A percentile compares a stretch with the other conserved stretches of the same genome.
Evolutionary conservation across 495 filamentous ascomycete species (phyloP).

Genomic region (Tuber melanosporum): DNA sequence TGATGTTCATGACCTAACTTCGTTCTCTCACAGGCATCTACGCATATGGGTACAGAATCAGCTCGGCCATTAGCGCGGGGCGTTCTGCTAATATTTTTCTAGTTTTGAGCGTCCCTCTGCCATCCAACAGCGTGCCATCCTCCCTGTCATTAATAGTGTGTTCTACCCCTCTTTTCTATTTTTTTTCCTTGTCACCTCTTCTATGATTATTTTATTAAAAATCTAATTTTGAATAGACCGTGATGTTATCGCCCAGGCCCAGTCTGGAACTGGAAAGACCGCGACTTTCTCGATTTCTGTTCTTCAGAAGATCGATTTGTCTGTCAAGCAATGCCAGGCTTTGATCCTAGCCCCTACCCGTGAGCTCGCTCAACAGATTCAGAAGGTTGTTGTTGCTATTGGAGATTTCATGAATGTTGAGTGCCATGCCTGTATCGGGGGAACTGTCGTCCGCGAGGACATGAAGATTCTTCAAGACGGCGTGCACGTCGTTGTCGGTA

Average conservation of each 20-base stretch:
- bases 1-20: conserved; percentile 7
- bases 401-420: conserved; percentile 99
- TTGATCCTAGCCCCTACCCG: conserved; percentile 94
- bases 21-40: conserved; percentile 66
- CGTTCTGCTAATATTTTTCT: conserved; percentile 20
- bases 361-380: conserved; percentile 96
- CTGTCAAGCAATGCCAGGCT: conserved; percentile 88
- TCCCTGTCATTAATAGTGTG: conserved; percentile 99
- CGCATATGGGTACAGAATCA: conserved; percentile 63
- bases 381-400: conserved; percentile 95
- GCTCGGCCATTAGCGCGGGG: neutral
- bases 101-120: conserved; percentile 95
- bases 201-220: neutral
- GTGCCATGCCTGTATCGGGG: conserved; percentile 98
- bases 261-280: conserved; percentile 98
- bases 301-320: conserved; percentile 93
- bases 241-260: conserved; percentile 98
- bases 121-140: conserved; percentile 98
- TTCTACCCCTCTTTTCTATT: conserved; percentile 30
- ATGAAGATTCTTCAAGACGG: conserved; percentile 94
- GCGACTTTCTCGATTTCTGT: conserved; percentile 98
- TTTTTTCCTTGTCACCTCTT: conserved; percentile 16
- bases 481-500: conserved; percentile 93
- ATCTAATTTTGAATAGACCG: conserved; percentile 55
- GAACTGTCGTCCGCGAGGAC: conserved; percentile 94